A percentile compares a stretch with the other conserved stretches of the same genome.
phyloP scores from a whole-genome alignment of 306 rosid genomes.

The Rubus idaeus region DNA sequence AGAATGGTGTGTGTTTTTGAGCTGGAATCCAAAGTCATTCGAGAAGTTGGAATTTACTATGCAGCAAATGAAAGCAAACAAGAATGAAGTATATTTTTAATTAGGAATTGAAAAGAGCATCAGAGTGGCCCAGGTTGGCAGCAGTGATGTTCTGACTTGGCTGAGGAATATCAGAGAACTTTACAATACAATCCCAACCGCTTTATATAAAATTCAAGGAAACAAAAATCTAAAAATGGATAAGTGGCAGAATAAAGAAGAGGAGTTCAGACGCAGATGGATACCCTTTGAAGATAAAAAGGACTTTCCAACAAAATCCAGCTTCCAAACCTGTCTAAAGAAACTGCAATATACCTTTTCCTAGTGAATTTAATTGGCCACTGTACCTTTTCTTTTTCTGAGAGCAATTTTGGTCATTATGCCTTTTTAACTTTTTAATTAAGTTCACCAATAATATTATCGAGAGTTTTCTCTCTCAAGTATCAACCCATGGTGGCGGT shows the following conservation, averaged over 20 bases:
- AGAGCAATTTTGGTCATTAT: background rate
- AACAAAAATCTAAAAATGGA: constrained; percentile 27
- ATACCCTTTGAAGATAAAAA: constrained; percentile 20
- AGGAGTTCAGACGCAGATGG: constrained; percentile 26
- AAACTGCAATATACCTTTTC: background rate
- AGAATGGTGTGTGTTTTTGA: constrained; percentile 9
- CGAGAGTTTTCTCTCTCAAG: no score
- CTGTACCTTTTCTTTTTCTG: background rate
- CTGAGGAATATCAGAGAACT: constrained; percentile 27
- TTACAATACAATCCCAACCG: constrained; percentile 15
- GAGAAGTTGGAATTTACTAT: background rate
- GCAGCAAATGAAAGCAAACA: background rate
- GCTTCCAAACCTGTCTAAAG: constrained; percentile 15
- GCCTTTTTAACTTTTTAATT: background rate
- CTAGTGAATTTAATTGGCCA: background rate
- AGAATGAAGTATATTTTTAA: background rate
- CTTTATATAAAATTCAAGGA: constrained; percentile 11
- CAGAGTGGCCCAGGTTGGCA: constrained; percentile 42
- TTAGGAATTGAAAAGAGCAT: constrained; percentile 26
- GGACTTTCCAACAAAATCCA: constrained; percentile 29
- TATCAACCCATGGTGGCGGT: no score
- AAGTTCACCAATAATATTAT: background rate
- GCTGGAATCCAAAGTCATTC: constrained; percentile 44
- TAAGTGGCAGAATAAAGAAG: constrained; percentile 31
- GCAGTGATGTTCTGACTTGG: constrained; percentile 37